phyloP scores from a whole-genome alignment of 73 alveolate genomes.

The Symbiodinium natans region DNA sequence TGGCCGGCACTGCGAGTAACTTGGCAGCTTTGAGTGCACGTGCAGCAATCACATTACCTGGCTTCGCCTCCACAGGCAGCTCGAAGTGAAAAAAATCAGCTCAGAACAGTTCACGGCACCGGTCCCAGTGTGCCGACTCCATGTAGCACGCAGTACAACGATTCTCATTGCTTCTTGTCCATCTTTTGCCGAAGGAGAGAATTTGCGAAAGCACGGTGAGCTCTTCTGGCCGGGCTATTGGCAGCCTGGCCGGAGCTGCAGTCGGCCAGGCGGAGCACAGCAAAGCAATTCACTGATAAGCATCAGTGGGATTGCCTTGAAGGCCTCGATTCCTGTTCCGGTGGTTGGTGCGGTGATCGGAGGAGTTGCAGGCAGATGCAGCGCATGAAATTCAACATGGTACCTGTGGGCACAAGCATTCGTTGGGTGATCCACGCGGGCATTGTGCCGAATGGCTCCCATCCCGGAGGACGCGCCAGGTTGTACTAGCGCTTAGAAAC shows the following conservation, averaged over 20 bases:
- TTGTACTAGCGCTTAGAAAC: too few species aligned
- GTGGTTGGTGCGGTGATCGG: constrained; percentile 86
- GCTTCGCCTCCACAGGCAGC: too few species aligned
- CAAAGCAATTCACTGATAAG: neutral
- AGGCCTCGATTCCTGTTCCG: constrained; percentile 88
- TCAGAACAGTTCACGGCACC: constrained; percentile 52
- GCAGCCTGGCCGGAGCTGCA: constrained; percentile 92
- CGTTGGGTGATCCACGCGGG: neutral
- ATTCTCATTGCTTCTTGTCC: too few species aligned
- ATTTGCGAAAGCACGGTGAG: constrained; percentile 85
- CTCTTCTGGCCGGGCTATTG: constrained; percentile 91
- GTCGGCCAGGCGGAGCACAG: constrained; percentile 44
- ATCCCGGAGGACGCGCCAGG: too few species aligned
- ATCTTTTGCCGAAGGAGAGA: too few species aligned
- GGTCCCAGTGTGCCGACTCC: too few species aligned
- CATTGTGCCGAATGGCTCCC: neutral
- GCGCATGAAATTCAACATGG: too few species aligned
- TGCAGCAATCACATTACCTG: too few species aligned
- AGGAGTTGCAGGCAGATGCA: constrained; percentile 62
- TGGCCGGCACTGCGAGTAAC: constrained; percentile 59
- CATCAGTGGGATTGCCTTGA: neutral
- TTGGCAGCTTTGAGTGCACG: neutral
- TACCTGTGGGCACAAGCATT: too few species aligned
- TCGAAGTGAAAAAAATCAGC: constrained; percentile 57
- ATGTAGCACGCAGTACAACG: too few species aligned